A percentile compares a stretch with the other conserved stretches of the same genome.
phyloP scores from a whole-genome alignment of 2,329 filamentous ascomycete species.

The Fusarium paranaense region DNA sequence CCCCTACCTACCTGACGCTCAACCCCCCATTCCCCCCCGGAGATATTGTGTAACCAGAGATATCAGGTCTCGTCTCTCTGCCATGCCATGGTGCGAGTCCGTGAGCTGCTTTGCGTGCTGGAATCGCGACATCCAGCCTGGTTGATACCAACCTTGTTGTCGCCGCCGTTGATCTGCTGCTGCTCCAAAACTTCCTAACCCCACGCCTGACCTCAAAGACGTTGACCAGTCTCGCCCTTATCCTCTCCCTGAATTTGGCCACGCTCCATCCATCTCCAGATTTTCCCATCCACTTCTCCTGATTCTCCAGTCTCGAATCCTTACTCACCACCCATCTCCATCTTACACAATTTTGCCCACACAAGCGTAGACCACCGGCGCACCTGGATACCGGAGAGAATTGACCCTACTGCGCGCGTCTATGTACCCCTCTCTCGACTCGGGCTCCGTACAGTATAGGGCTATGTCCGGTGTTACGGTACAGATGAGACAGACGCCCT shows the following conservation, averaged over 20 bases:
- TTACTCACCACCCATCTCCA: neutral
- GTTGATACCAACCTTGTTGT: constrained; percentile 23
- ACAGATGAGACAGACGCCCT: constrained; percentile 8
- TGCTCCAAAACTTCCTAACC: constrained; percentile 4
- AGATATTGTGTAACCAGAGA: constrained; percentile 16
- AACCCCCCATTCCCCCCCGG: constrained; percentile 25
- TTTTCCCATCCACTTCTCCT: neutral
- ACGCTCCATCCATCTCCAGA: neutral
- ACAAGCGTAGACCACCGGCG: neutral
- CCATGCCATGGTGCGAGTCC: constrained; percentile 17
- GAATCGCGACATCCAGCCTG: constrained; percentile 10
- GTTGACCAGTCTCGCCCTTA: neutral
- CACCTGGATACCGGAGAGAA: neutral
- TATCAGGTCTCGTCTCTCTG: constrained; percentile 3
- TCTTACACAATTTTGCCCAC: neutral
- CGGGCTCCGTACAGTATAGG: constrained; percentile 17
- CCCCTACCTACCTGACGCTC: constrained; percentile 13
- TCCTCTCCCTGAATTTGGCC: neutral
- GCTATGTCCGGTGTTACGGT: constrained; percentile 7
- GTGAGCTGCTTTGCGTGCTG: constrained; percentile 7
- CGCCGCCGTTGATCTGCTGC: neutral
- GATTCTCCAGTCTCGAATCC: neutral
- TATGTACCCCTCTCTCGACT: constrained; percentile 13
- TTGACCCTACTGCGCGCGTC: constrained; percentile 3
- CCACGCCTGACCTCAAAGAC: constrained; percentile 16